Conservation (phyloP, 139 green algal genomes). For the Chlorella vulgaris region DNA sequence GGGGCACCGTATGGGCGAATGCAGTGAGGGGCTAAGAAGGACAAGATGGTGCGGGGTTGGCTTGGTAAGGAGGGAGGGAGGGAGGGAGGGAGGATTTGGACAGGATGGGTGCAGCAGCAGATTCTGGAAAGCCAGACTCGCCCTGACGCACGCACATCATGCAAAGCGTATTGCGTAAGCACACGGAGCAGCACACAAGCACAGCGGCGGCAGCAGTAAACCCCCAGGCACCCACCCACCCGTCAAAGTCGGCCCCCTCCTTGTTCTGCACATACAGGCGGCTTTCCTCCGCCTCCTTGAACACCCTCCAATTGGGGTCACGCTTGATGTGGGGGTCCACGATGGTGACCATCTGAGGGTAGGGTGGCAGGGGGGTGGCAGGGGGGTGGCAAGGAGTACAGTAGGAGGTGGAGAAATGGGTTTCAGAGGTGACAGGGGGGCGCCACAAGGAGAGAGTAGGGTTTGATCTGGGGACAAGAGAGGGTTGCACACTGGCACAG, state of each 20-base stretch:
- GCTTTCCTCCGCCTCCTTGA: slow-evolving; percentile 80
- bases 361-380: too few relatives aligned
- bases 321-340: slow-evolving; percentile 99
- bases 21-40: too few relatives aligned
- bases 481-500: background rate
- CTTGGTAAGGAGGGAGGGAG: background rate
- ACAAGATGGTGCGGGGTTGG: too few relatives aligned
- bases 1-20: background rate
- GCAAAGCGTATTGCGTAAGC: too few relatives aligned
- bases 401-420: background rate
- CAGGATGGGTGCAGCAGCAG: background rate
- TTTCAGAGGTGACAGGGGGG: background rate
- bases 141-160: too few relatives aligned
- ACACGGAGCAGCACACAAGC: too few relatives aligned
- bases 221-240: slow-evolving; percentile 61
- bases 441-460: background rate
- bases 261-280: slow-evolving; percentile 89
- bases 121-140: too few relatives aligned
- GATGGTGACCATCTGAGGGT: slow-evolving; percentile 88
- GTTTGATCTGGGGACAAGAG: too few relatives aligned
- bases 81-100: background rate
- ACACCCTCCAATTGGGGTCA: slow-evolving; percentile 84
- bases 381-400: background rate
- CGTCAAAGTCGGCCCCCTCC: slow-evolving; percentile 89
- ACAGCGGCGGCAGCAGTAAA: too few relatives aligned